Conservation (phyloP, 2,329 filamentous ascomycete genomes). For the Arthrobotrys entomopaga region DNA sequence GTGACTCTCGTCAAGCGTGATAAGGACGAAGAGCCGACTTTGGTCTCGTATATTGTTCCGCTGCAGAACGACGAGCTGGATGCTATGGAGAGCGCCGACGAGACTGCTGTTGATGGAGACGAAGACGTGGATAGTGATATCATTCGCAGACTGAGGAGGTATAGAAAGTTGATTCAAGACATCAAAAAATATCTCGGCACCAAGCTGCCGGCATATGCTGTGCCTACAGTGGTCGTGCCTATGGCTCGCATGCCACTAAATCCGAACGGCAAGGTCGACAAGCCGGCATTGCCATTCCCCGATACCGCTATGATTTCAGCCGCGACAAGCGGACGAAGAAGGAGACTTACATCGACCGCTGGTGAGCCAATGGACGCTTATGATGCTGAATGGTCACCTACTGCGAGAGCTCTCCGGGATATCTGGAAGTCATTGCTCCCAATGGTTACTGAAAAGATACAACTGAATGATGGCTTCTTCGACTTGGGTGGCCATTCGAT, state of each 20-base stretch:
- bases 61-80: constrained; percentile 56
- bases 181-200: constrained; percentile 75
- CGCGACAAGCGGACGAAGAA: constrained; percentile 66
- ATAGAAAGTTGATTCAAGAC: constrained; percentile 70
- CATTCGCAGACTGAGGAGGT: constrained; percentile 69
- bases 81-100: constrained; percentile 61
- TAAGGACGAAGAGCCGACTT: constrained; percentile 81
- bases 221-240: constrained; percentile 78
- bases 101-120: constrained; percentile 67
- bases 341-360: constrained; percentile 63
- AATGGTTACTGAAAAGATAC: constrained; percentile 54
- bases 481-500: constrained; percentile 83
- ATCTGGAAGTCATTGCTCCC: constrained; percentile 58
- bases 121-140: constrained; percentile 69
- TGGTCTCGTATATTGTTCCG: constrained; percentile 91
- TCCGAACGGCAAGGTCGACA: constrained; percentile 86
- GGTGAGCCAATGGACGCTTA: constrained; percentile 44
- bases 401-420: constrained; percentile 56
- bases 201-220: constrained; percentile 77
- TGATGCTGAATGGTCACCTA: constrained; percentile 45
- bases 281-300: constrained; percentile 80
- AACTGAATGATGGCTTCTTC: constrained; percentile 73
- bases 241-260: constrained; percentile 80
- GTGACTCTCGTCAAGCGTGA: constrained; percentile 86
- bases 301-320: constrained; percentile 75